Percentiles rank a stretch among this genome's conserved stretches.
phyloP scores from a whole-genome alignment of 2,329 filamentous ascomycete species.

The Didymella lethalis region DNA sequence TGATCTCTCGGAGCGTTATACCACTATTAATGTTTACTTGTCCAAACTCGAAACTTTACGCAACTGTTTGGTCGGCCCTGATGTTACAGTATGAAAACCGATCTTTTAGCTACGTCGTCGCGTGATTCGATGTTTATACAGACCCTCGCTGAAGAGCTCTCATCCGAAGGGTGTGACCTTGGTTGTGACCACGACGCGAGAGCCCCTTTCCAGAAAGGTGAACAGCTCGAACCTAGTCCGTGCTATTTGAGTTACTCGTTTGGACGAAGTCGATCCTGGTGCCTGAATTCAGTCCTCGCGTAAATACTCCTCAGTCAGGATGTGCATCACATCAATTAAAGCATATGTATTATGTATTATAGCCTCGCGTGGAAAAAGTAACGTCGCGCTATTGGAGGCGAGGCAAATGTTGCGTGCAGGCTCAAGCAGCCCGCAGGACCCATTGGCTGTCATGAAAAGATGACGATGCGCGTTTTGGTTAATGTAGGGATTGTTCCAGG shows the following conservation, averaged over 20 bases:
- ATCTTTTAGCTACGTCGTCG: background rate
- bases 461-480: slow-evolving; percentile 8
- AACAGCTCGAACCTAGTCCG: background rate
- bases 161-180: background rate
- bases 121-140: background rate
- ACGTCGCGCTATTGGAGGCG: background rate
- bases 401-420: background rate
- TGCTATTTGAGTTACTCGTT: background rate
- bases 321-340: background rate
- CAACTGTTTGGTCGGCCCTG: background rate
- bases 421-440: background rate
- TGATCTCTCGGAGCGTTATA: slow-evolving; percentile 18
- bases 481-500: slow-evolving; percentile 7
- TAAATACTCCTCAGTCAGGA: background rate
- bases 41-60: background rate
- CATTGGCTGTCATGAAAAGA: slow-evolving; percentile 3
- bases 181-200: background rate
- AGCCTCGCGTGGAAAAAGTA: slow-evolving; percentile 6
- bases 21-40: slow-evolving; percentile 18
- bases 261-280: background rate
- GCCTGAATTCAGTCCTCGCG: background rate
- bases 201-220: background rate
- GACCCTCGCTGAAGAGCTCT: background rate
- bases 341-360: background rate
- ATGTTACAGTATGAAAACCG: background rate